Evolutionary conservation across 2,329 filamentous ascomycete genomes (phyloP), one percentile per base, ranked within the genome.

Genomic region (Tolypocladium guangdongense): DNA sequence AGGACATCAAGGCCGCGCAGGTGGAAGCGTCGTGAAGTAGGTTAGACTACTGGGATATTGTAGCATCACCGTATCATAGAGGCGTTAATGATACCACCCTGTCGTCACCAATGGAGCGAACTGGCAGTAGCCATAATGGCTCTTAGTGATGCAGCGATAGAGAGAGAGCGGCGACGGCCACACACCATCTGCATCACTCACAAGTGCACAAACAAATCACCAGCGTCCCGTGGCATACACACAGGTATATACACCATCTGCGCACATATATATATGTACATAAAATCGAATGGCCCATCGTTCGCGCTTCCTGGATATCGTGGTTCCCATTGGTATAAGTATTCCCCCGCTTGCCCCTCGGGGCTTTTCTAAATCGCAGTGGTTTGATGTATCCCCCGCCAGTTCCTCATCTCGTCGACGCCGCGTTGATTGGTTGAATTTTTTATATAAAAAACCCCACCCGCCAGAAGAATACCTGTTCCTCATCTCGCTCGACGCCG

Each of bases 1-100:
- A 72, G 63, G 67, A 66, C 51, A 73, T 70, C 56, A 73, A 73
- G 55, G 69, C 65, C 58, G 64, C 57, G 10, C 67, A 64, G 38
- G 62, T 55, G 7, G 59, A 56, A 50, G 49, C 49, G 47, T 43
- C 36, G 6, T 53, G 18, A 36, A 14, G 36, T 7, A 18, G 35
- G 16, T n/a, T 33, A 7, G 43, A 14, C 4, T 2, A 20, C 8
- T 33, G 43, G n/a, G 18, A 32, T 20, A 12, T 33, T 32, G 47
- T 24, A 37, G 47, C 47, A 49, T 36, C 47, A 22, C 47, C 32
- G 32, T 18, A 37, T n/a, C 35, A 49, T 35, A 49, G 47, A 49
- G 47, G 33, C 47, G 47, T 49, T 36, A 32, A 49, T 24, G 47
- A 27, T 51, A 54, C 56, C 46, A 57, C 33, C 18, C 43, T 33